phyloP scores from a whole-genome alignment of 768 basidiomycete genomes.

The Thelephora ganbajun region DNA sequence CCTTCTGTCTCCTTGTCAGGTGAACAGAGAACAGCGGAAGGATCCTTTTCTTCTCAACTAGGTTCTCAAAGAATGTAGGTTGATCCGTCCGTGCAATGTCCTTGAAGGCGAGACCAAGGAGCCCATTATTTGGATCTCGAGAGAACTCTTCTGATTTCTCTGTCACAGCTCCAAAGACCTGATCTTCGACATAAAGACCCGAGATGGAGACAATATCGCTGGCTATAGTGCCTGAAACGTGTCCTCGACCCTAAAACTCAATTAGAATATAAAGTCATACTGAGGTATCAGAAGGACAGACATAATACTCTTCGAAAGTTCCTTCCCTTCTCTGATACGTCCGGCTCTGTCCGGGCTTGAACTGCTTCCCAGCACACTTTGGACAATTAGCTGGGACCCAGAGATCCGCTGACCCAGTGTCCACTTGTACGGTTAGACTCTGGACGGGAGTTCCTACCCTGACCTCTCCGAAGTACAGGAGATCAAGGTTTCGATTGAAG shows the following conservation, averaged over 20 bases:
- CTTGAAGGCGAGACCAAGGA: conserved; percentile 50
- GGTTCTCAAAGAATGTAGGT: conserved; percentile 52
- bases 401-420: conserved; percentile 59
- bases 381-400: conserved; percentile 35
- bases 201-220: conserved; percentile 38
- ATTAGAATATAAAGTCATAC: neutral
- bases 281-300: neutral
- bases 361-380: conserved; percentile 25
- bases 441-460: conserved; percentile 43
- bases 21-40: conserved; percentile 46
- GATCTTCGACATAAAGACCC: conserved; percentile 27
- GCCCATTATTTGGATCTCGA: conserved; percentile 36
- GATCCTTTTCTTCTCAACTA: conserved; percentile 30
- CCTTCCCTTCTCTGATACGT: conserved; percentile 21
- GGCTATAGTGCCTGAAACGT: conserved; percentile 33
- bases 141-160: conserved; percentile 35
- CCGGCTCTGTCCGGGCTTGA: conserved; percentile 23
- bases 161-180: conserved; percentile 42
- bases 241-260: conserved; percentile 32
- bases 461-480: conserved; percentile 35
- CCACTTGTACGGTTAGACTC: conserved; percentile 40
- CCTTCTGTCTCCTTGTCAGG: conserved; percentile 24
- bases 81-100: conserved; percentile 30
- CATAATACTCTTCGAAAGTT: conserved; percentile 3
- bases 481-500: conserved; percentile 23